A percentile compares a stretch with the other conserved stretches of the same genome.
These are phyloP conservation scores for Exophiala dermatitidis DNA, from an alignment of 2,329 filamentous ascomycete genomes.

Conservation along the genomic window DNA sequence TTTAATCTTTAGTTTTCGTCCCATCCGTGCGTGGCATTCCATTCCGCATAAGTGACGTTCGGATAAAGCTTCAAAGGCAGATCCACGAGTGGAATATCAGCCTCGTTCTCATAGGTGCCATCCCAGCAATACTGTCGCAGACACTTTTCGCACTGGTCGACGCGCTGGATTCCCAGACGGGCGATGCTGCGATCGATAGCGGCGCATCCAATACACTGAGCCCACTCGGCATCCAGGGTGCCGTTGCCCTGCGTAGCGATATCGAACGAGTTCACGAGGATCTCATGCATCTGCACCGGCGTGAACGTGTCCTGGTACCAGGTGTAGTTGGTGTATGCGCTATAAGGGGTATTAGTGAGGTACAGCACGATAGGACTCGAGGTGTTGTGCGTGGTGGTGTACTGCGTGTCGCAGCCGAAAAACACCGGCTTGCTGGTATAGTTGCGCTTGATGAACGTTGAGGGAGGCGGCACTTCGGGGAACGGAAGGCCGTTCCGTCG, in stretches of 20 bases:
- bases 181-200: conserved; percentile 25
- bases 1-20: too few species aligned
- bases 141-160: conserved; percentile 23
- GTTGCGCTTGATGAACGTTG: conserved; percentile 24
- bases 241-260: conserved; percentile 25
- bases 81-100: conserved; percentile 2
- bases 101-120: conserved; percentile 13
- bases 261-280: conserved; percentile 22
- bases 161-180: conserved; percentile 19
- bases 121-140: conserved; percentile 26
- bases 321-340: conserved; percentile 21
- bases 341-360: conserved; percentile 25
- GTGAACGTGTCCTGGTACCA: conserved; percentile 4
- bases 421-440: conserved; percentile 23
- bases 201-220: conserved; percentile 25
- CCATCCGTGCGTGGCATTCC: conserved; percentile 6
- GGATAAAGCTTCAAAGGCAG: conserved; percentile 3
- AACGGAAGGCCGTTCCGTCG: conserved; percentile 8
- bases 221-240: conserved; percentile 22
- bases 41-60: conserved; percentile 6
- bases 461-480: conserved; percentile 9
- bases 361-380: conserved; percentile 25
- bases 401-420: conserved; percentile 26
- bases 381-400: conserved; percentile 5
- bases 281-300: conserved; percentile 3